These are phyloP conservation scores for Thymus mandschuricus DNA, from an alignment of 257 asterid species.

Conservation along the genomic window DNA sequence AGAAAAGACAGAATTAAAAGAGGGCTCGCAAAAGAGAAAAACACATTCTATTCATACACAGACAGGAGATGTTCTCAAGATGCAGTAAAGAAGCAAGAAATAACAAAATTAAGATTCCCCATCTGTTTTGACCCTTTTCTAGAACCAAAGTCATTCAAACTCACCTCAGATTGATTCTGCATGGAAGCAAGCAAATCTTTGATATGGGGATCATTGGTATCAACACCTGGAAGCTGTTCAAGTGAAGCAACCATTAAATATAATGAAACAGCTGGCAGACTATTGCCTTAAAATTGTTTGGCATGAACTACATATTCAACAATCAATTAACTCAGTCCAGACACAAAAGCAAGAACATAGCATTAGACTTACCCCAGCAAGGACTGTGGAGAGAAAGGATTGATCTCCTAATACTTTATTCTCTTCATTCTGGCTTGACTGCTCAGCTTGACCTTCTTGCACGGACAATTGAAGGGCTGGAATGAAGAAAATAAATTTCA, in stretches of 20 bases:
- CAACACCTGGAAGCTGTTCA: constrained; percentile 97
- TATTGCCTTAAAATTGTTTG: not conserved
- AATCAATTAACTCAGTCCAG: constrained; percentile 2
- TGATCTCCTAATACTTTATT: constrained; percentile 80
- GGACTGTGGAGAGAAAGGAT: constrained; percentile 74
- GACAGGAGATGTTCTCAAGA: not conserved
- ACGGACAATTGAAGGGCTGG: constrained; percentile 96
- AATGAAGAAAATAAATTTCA: constrained; percentile 12
- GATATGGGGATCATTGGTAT: constrained; percentile 91
- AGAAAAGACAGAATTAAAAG: constrained; percentile 3
- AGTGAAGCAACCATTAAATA: constrained; percentile 29
- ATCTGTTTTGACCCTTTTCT: constrained; percentile 12
- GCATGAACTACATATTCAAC: not conserved
- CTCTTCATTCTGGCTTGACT: constrained; percentile 65
- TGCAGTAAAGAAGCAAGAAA: not conserved
- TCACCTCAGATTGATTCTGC: constrained; percentile 91
- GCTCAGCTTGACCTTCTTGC: constrained; percentile 69
- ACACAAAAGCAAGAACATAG: constrained; percentile 10
- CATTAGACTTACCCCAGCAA: constrained; percentile 72
- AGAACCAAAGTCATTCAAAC: constrained; percentile 32
- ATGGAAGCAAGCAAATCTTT: constrained; percentile 90
- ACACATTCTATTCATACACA: not conserved
- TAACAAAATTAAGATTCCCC: not conserved
- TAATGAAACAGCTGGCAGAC: not conserved
- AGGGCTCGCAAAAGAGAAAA: constrained; percentile 1